These are phyloP conservation scores for Kwoniella botswanensis DNA, from an alignment of 768 basidiomycete species.

Conservation along the genomic window DNA sequence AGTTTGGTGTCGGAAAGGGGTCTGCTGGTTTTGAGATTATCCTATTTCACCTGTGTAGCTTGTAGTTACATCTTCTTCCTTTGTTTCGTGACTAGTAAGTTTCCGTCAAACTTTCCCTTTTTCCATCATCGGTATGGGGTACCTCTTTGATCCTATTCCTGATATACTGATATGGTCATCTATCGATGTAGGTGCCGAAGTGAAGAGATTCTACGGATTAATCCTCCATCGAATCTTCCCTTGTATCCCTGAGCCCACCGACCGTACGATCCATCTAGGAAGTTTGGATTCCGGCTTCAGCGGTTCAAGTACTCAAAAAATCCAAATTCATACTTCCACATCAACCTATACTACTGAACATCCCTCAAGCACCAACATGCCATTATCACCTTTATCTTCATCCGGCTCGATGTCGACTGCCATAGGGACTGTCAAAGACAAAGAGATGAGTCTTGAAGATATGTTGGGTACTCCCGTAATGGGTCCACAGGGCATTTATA, in stretches of 20 bases:
- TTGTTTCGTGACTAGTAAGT: constrained; percentile 56
- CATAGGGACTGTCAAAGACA: constrained; percentile 1
- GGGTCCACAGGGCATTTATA: constrained; percentile 13
- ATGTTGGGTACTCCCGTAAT: constrained; percentile 27
- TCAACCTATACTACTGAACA: constrained; percentile 8
- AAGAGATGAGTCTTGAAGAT: constrained; percentile 25
- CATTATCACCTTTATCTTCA: background rate
- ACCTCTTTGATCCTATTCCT: too few species aligned
- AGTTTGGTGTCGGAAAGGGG: constrained; percentile 20
- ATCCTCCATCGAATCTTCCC: constrained; percentile 40
- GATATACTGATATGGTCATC: background rate
- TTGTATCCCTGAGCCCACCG: constrained; percentile 30
- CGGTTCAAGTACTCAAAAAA: background rate
- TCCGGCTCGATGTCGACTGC: background rate
- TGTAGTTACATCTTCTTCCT: constrained; percentile 54
- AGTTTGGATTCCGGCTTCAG: constrained; percentile 7
- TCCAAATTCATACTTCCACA: constrained; percentile 7
- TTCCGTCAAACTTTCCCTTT: too few species aligned
- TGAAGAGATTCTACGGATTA: constrained; percentile 44
- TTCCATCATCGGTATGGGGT: too few species aligned
- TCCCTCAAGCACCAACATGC: background rate
- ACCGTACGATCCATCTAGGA: constrained; percentile 2
- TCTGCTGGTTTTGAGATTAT: constrained; percentile 33
- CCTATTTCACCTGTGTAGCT: constrained; percentile 51
- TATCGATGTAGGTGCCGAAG: constrained; percentile 40